Conservation (phyloP, 768 basidiomycete genomes). For the Termitomyces sp. region DNA sequence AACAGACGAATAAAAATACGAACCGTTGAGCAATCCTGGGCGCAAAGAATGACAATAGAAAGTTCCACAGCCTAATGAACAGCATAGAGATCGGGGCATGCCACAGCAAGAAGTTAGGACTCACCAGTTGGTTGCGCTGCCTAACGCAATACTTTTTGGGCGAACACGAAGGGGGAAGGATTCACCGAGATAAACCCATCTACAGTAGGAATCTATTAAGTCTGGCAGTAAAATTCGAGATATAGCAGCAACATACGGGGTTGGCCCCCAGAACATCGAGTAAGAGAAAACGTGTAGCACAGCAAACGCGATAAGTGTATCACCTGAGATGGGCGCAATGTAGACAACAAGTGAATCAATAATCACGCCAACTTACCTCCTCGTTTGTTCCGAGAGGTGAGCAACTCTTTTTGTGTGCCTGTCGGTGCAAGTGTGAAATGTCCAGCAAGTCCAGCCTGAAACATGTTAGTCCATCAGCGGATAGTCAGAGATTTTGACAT, state of each 20-base stretch:
- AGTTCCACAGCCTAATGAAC: constrained; percentile 67
- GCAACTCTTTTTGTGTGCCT: constrained; percentile 40
- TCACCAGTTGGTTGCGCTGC: constrained; percentile 48
- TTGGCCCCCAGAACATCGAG: constrained; percentile 76
- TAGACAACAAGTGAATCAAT: background rate
- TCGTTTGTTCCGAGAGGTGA: constrained; percentile 53
- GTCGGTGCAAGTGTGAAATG: constrained; percentile 61
- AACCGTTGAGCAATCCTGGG: constrained; percentile 55
- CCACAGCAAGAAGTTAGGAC: background rate
- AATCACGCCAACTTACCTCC: constrained; percentile 34
- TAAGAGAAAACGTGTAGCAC: constrained; percentile 74
- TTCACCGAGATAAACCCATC: constrained; percentile 76
- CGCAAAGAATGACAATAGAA: constrained; percentile 69
- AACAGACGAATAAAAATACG: background rate
- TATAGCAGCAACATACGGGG: constrained; percentile 36
- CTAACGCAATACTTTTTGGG: constrained; percentile 76
- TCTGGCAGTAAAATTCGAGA: background rate
- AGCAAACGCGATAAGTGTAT: constrained; percentile 70
- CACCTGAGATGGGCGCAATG: constrained; percentile 32
- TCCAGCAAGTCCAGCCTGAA: constrained; percentile 65
- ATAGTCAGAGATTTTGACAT: background rate
- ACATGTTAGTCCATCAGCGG: background rate
- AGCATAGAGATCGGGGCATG: background rate
- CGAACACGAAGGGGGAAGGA: constrained; percentile 80
- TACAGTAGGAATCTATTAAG: constrained; percentile 12